These are phyloP conservation scores for Pachyrhizus erosus DNA, from an alignment of 306 rosid species.

Conservation along the genomic window DNA sequence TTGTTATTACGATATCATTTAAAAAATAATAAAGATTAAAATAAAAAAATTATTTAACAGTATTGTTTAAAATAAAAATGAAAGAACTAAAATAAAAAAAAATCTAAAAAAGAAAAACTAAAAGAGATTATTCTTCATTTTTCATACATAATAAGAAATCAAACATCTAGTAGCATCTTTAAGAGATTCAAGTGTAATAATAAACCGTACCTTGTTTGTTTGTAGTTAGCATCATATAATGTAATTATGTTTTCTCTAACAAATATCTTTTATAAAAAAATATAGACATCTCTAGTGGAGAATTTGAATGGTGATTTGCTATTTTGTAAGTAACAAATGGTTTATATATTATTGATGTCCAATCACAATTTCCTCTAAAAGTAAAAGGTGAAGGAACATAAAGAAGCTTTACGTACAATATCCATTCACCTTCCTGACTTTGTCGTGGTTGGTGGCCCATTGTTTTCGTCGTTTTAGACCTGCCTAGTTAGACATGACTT, in stretches of 20 bases:
- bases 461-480: neutral
- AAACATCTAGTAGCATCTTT: no score
- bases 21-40: no score
- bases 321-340: neutral
- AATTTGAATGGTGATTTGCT: neutral
- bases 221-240: neutral
- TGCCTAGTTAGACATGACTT: neutral
- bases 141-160: no score
- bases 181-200: no score
- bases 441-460: slow-evolving; percentile 10
- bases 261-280: neutral
- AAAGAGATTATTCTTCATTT: no score
- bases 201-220: no score
- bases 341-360: no score
- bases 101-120: no score
- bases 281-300: neutral
- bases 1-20: no score
- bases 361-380: neutral
- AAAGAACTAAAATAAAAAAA: no score
- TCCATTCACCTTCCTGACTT: neutral
- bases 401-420: neutral
- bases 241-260: neutral
- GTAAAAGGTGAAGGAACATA: neutral
- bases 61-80: no score
- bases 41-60: no score